These are phyloP conservation scores for Phytopythium chamaehyphon DNA, from an alignment of 352 stramenopile genomes.

Conservation along the genomic window DNA sequence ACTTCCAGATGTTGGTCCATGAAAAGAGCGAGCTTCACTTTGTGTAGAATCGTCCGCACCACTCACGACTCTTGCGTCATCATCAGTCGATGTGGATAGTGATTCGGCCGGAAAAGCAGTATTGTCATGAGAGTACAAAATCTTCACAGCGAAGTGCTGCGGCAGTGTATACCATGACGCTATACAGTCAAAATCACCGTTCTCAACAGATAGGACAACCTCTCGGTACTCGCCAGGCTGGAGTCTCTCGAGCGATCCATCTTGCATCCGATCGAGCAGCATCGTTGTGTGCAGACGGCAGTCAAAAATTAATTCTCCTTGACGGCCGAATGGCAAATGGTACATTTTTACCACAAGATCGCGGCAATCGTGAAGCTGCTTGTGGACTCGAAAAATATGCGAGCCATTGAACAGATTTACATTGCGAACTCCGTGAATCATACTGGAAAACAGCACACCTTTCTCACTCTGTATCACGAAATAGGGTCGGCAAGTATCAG, in stretches of 20 bases:
- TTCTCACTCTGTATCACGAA: slow-evolving; percentile 87
- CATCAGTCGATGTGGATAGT: slow-evolving; percentile 14
- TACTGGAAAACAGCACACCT: slow-evolving; percentile 82
- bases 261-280: slow-evolving; percentile 52
- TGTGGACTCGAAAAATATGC: slow-evolving; percentile 64
- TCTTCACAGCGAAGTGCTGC: slow-evolving; percentile 55
- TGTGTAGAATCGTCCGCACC: slow-evolving; percentile 6
- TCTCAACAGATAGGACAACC: slow-evolving; percentile 36
- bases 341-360: slow-evolving; percentile 86
- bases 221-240: neutral
- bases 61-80: neutral
- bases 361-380: slow-evolving; percentile 53
- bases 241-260: slow-evolving; percentile 4
- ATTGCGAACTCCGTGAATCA: slow-evolving; percentile 77
- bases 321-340: slow-evolving; percentile 78
- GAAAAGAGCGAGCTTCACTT: slow-evolving; percentile 16
- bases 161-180: slow-evolving; percentile 64
- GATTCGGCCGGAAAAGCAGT: slow-evolving; percentile 46
- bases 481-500: slow-evolving; percentile 58
- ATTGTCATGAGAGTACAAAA: slow-evolving; percentile 46
- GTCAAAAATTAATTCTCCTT: slow-evolving; percentile 82
- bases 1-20: slow-evolving; percentile 9
- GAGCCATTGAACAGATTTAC: slow-evolving; percentile 46
- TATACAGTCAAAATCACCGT: slow-evolving; percentile 82
- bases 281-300: slow-evolving; percentile 66